Evolutionary conservation across 352 stramenopile genomes (phyloP).

Genomic region (Globisporangium viniferum): DNA sequence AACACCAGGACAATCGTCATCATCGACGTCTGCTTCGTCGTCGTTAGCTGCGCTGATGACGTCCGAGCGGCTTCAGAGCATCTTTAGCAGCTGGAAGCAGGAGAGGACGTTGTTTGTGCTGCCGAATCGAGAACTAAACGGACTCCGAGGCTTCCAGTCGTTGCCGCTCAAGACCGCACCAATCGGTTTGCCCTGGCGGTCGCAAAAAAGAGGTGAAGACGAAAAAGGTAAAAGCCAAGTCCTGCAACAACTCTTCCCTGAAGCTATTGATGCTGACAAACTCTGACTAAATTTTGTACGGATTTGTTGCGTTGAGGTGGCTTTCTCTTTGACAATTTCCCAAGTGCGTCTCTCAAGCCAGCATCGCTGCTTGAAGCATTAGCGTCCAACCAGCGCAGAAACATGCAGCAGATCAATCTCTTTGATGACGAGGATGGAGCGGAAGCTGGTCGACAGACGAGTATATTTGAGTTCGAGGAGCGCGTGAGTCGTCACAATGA

Average conservation of each 20-base stretch:
- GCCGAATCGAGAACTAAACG: constrained; percentile 32
- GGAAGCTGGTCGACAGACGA: not conserved
- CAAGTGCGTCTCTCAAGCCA: constrained; percentile 20
- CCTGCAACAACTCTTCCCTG: not conserved
- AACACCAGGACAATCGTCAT: constrained; percentile 4
- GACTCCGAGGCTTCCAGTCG: constrained; percentile 46
- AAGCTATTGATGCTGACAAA: not conserved
- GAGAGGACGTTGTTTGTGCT: constrained; percentile 46
- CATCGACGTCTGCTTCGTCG: not conserved
- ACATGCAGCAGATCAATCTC: not conserved
- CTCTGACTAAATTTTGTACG: not conserved
- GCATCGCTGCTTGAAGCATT: constrained; percentile 45
- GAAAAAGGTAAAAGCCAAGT: not conserved
- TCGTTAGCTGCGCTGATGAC: not conserved
- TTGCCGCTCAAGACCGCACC: constrained; percentile 39
- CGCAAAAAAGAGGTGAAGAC: not conserved
- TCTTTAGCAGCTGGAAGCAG: constrained; percentile 55
- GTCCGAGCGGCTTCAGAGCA: constrained; percentile 7
- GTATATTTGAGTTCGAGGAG: not conserved
- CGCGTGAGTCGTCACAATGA: not conserved
- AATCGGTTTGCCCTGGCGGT: constrained; percentile 39
- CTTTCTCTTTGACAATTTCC: constrained; percentile 37
- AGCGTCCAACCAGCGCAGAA: constrained; percentile 9
- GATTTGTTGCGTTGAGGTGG: not conserved
- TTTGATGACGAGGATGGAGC: constrained; percentile 15